Base-by-base conservation (phyloP, 306 rosid species). In the Lathyrus aphaca region DNA sequence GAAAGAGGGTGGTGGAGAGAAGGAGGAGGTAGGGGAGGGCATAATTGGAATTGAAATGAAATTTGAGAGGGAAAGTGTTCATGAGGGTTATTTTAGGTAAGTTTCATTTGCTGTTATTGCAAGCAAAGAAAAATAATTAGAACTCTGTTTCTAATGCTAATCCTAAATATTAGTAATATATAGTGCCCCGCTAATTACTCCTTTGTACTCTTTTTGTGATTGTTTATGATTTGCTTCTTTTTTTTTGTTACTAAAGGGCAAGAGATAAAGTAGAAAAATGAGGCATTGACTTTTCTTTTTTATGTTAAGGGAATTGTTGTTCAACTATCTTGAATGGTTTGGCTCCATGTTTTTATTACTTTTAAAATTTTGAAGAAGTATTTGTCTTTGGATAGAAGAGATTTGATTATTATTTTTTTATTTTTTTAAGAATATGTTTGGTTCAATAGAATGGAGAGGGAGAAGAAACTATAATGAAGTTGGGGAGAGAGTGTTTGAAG, bases 71-170 rank as follows among this genome's bases (percentile, higher is more conserved):
- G 62, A 38, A 40, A 55, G 66, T 69, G 57, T 69, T 58, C 83
- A 74, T 81, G 45, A 66, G 51, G 17, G 42, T 27, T 46, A 46
- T 3, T 59, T 23, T 8, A 18, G 65, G 50, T 43, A 29, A 16
- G 18, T 39, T 66, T 66, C 13, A 32, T 37, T 40, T 62, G 72
- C 44, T 63, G 57, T 1, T 2, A 30, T 17, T 62, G 10, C 8
- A 62, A 79, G 76, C 8, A 64, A 55, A 35, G 70, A 8, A 71
- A 35, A 64, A 35, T 35, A 5, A 77, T 17, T 51, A 14, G 49
- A 19, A 9, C 11, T 19, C 17, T 30, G 71, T 18, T 23, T n/a
- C 17, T 62, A 14, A 30, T 49, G 3, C 29, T 40, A 32, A 57
- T 60, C 27, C 14, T 60, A 17, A 60, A 16, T 8, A 43, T 2